Percentiles rank a stretch among this genome's conserved stretches.
phyloP scores from a whole-genome alignment of 371 early-diverging fungal species.

The Mucor lusitanicus region DNA sequence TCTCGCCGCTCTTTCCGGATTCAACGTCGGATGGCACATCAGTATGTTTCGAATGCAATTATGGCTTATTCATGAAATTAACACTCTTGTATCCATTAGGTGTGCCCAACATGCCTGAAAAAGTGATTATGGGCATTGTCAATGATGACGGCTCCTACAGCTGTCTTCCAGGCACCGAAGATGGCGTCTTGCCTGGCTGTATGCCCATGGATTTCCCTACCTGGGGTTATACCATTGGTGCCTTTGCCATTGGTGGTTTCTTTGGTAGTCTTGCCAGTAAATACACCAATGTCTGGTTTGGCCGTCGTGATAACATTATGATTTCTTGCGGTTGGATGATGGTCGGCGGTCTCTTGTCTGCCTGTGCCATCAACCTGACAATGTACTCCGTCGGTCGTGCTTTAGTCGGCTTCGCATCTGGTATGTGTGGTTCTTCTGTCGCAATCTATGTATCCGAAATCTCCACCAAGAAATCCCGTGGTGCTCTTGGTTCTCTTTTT shows the following conservation, averaged over 20 bases:
- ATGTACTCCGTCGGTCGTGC: conserved; percentile 78
- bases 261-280: conserved; percentile 43
- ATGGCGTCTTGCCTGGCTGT: conserved; percentile 38
- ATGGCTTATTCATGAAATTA: not conserved
- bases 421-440: conserved; percentile 59
- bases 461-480: conserved; percentile 74
- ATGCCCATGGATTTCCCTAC: conserved; percentile 42
- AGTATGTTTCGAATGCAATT: conserved; percentile 23
- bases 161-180: conserved; percentile 31
- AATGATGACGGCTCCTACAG: conserved; percentile 14
- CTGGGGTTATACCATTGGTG: conserved; percentile 51
- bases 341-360: conserved; percentile 43
- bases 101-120: conserved; percentile 53
- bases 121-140: conserved; percentile 31
- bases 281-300: conserved; percentile 39
- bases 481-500: conserved; percentile 62
- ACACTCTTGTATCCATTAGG: conserved; percentile 18
- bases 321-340: conserved; percentile 39
- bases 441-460: conserved; percentile 85
- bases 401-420: conserved; percentile 84
- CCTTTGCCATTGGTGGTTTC: conserved; percentile 50
- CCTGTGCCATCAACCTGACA: conserved; percentile 36
- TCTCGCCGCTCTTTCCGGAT: conserved; percentile 46
- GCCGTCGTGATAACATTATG: conserved; percentile 46
- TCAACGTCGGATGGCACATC: conserved; percentile 50